Evolutionary conservation across 305 asterid genomes (phyloP).

Genomic region (Fraxinus nigra): DNA sequence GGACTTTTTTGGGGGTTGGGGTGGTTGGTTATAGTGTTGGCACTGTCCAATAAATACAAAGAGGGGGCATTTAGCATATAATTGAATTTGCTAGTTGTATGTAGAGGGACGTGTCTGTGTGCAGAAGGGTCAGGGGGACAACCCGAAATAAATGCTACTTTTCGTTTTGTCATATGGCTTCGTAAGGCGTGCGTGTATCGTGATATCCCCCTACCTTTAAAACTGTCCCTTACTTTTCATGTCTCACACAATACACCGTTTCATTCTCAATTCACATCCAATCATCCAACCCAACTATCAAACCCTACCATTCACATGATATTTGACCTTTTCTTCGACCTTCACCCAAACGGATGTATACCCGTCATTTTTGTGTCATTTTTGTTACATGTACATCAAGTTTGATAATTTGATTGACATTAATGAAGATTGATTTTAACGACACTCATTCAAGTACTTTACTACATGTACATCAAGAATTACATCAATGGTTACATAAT

Average conservation of each 20-base stretch:
- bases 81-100: not conserved
- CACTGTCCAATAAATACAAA: constrained; percentile 66
- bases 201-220: constrained; percentile 67
- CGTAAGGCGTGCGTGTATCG: constrained; percentile 77
- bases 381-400: too few relatives aligned
- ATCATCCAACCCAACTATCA: not conserved
- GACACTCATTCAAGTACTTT: too few relatives aligned
- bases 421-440: too few relatives aligned
- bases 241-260: not conserved
- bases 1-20: not conserved
- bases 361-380: too few relatives aligned
- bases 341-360: not conserved
- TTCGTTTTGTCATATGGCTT: constrained; percentile 45
- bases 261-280: not conserved
- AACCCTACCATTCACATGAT: not conserved
- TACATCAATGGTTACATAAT: too few relatives aligned
- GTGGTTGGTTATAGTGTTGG: constrained; percentile 52
- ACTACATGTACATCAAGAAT: too few relatives aligned
- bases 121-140: constrained; percentile 68
- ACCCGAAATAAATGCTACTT: constrained; percentile 87
- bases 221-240: constrained; percentile 64
- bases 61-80: constrained; percentile 16
- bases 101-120: not conserved
- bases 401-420: too few relatives aligned
- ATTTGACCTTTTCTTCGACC: not conserved